Evolutionary conservation across 257 asterid genomes (phyloP).

Genomic region (Nemophila menziesii): DNA sequence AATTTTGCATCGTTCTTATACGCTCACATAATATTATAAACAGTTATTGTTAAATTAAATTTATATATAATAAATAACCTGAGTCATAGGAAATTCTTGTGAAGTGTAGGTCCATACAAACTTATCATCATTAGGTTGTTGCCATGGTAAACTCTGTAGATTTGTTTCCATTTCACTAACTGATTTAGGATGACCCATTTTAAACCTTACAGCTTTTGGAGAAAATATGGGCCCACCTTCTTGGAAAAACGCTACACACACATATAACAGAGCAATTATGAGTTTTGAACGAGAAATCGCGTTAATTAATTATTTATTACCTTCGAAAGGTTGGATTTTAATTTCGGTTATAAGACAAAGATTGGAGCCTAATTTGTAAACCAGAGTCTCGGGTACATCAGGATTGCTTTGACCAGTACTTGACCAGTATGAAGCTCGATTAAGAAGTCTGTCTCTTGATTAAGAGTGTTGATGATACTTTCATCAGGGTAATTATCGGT

Average conservation of each 20-base stretch:
- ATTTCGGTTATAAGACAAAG: constrained; percentile 65
- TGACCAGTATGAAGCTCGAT: constrained; percentile 72
- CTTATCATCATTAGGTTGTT: constrained; percentile 50
- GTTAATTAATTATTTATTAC: constrained; percentile 14
- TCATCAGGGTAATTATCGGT: constrained; percentile 62
- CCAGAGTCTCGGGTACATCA: constrained; percentile 50
- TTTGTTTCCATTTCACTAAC: constrained; percentile 16
- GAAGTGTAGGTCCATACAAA: constrained; percentile 80
- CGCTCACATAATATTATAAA: too few relatives aligned
- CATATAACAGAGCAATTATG: neutral
- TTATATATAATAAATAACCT: constrained; percentile 49
- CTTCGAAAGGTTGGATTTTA: constrained; percentile 68
- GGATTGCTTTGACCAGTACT: constrained; percentile 68
- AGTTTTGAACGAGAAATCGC: neutral
- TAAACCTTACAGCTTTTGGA: constrained; percentile 54
- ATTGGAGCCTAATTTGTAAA: constrained; percentile 46
- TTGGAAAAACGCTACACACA: constrained; percentile 57
- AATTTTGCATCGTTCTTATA: too few relatives aligned
- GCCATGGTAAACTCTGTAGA: constrained; percentile 21
- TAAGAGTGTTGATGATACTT: constrained; percentile 50
- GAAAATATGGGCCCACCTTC: constrained; percentile 60
- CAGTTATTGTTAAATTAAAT: too few relatives aligned
- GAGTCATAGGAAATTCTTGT: constrained; percentile 51
- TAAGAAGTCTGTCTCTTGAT: constrained; percentile 30
- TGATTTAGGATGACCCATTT: constrained; percentile 52